Evolutionary conservation across 2,329 filamentous ascomycete species (phyloP), one percentile per base, ranked within the genome.

Genomic region (Tolypocladium ophioglossoides): DNA sequence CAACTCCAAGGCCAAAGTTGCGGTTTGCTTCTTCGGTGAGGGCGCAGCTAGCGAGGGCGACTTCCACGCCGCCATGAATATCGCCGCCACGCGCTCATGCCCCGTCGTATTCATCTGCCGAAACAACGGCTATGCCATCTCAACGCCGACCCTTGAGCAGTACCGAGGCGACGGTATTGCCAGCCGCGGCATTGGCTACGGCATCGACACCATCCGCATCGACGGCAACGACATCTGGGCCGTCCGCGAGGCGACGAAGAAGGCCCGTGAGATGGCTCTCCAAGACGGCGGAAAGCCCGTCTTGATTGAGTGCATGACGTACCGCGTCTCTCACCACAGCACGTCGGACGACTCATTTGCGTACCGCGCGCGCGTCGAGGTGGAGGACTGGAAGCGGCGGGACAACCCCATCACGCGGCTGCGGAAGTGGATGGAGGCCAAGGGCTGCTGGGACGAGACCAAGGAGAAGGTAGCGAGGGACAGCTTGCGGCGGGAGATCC

Each of bases 321-420:
- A 99, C 72, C 90, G 94, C n/a, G 91, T 97, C 46, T 92, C 89
- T 8, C 91, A 99, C 68, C 94, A 99, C 74, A 96, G 90, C 70
- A 99, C 94, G 0, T 94, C 88, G 0, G 94, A 99, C 66, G 94
- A 99, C 72, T 94, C 88, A 30, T 99, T 96, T 65, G 94, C 94
- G 0, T 99, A 99, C 73, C 87, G 94, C 10, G 91, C 91, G 1
- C 84, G 87, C 30, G 85, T 96, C 1, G 94, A 99, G 66, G 94
- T 99, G 70, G 90, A 96, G 67, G 89, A 95, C 67, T 96, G 91
- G 91, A 95, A 95, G 70, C 78, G 90, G 0, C 78, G 91, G 14
- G 91, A 96, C 66, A 96, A 96, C 64, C 91, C 91, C 2, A 86
- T 96, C 51, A 90, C 88, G 2, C 79, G 91, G 14, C 68, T 95